phyloP scores from a whole-genome alignment of 352 stramenopile genomes.

The Phytophthora pistaciae region DNA sequence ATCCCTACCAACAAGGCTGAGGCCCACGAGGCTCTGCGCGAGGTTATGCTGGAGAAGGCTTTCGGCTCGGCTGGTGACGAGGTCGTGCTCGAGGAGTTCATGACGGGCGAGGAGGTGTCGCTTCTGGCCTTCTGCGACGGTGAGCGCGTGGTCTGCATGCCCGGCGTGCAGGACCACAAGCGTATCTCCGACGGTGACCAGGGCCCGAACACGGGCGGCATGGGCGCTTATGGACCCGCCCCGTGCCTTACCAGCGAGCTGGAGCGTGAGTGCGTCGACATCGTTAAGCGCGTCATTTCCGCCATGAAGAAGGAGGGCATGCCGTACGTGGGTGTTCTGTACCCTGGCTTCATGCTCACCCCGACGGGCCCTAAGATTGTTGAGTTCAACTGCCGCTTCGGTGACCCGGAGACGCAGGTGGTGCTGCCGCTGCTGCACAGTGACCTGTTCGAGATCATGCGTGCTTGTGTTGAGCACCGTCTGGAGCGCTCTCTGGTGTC shows the following conservation, averaged over 20 bases:
- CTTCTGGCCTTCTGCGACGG: slow-evolving; percentile 98
- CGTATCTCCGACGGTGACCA: slow-evolving; percentile 97
- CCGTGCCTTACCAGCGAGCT: slow-evolving; percentile 95
- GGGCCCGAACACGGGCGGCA: slow-evolving; percentile 99
- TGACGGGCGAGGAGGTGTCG: slow-evolving; percentile 98
- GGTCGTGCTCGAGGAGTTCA: slow-evolving; percentile 98
- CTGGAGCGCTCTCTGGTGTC: slow-evolving; percentile 90
- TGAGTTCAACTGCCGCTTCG: slow-evolving; percentile 99
- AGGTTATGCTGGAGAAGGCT: slow-evolving; percentile 98
- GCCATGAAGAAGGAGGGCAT: slow-evolving; percentile 95
- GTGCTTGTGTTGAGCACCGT: slow-evolving; percentile 95
- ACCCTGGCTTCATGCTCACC: slow-evolving; percentile 99
- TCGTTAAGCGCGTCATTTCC: slow-evolving; percentile 79
- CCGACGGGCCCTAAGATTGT: slow-evolving; percentile 94
- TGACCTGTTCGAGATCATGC: slow-evolving; percentile 98
- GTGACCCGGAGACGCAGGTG: slow-evolving; percentile 99
- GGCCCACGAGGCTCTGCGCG: slow-evolving; percentile 92
- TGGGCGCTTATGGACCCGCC: slow-evolving; percentile 98
- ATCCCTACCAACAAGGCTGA: slow-evolving; percentile 95
- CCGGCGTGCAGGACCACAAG: slow-evolving; percentile 99
- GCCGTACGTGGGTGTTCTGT: slow-evolving; percentile 99
- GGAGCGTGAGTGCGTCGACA: slow-evolving; percentile 92
- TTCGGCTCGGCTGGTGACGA: slow-evolving; percentile 97
- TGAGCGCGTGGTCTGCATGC: slow-evolving; percentile 95
- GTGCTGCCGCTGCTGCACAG: slow-evolving; percentile 97